Evolutionary conservation across 345 rosid species (phyloP), one percentile per base, ranked within the genome.

Genomic region (Eucalyptus virginea): DNA sequence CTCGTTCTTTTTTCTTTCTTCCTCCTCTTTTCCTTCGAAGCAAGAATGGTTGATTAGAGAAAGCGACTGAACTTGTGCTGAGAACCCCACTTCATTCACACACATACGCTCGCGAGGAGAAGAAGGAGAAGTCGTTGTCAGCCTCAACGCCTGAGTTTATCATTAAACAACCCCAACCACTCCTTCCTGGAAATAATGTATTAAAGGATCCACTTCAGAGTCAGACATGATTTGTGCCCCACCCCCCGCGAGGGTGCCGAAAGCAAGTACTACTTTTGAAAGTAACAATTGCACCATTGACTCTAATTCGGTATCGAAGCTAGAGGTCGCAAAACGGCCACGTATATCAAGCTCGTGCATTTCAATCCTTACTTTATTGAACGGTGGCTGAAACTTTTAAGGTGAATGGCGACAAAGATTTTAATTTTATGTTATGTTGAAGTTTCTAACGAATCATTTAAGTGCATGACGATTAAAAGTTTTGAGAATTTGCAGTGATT

Each of bases 381-480:
- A 56, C 30, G 6, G 30, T 47, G 48, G 48, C 13, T 47, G 48
- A 47, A 23, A 56, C 62, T 56, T 56, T 56, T 11, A 23, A 2
- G 62, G 62, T 0, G 62, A 56, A 56, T 56, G 62, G 26, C 58
- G 26, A 52, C 26, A 21, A 21, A 15, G 48, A 45, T 45, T 45
- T 45, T 45, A 45, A 45, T 45, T 10, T 10, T 45, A 52, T 12
- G 4, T 26, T 60, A 28, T 28, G 4, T 60, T 60, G 32, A 60
- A 12, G 1, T 60, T 60, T 6, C 14, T 6, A 0, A 11, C 1
- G 67, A 12, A 60, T 28, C n/a, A 28, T 60, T 28, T 3, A 6
- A 60, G n/a, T 12, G 17, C 7, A 4, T 8, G 37, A 3, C 11
- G 11, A 69, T 17, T 32, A 69, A 16, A 8, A 32, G 23, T 17